A percentile compares a stretch with the other conserved stretches of the same genome.
Evolutionary conservation across 2,329 filamentous ascomycete genomes (phyloP).

Genomic region (Fusarium ramigenum): DNA sequence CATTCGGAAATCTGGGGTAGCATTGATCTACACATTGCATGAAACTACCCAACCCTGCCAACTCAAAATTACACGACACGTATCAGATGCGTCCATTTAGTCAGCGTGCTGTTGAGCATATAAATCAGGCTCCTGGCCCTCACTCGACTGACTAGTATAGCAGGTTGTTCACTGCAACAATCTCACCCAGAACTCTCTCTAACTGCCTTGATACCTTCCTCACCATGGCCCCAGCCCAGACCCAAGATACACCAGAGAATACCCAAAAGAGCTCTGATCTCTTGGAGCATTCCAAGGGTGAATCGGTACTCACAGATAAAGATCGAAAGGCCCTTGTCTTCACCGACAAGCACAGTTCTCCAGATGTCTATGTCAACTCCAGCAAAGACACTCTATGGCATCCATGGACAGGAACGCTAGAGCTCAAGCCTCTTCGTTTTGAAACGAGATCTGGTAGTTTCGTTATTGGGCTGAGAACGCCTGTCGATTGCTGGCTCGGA

Average conservation of each 20-base stretch:
- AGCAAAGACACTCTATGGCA: conserved; percentile 1
- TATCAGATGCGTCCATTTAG: not conserved
- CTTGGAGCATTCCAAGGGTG: not conserved
- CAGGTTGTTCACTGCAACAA: too few relatives aligned
- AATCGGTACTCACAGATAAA: not conserved
- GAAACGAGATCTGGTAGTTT: not conserved
- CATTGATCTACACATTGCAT: not conserved
- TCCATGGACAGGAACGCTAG: not conserved
- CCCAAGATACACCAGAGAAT: not conserved
- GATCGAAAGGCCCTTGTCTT: not conserved
- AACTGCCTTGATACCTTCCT: fast-evolving
- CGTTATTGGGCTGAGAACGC: not conserved
- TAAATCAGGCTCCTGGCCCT: not conserved
- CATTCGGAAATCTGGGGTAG: not conserved
- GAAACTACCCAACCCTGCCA: not conserved
- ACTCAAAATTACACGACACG: not conserved
- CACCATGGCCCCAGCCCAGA: not conserved
- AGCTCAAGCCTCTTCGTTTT: not conserved
- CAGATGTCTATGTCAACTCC: not conserved
- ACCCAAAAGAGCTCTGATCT: not conserved
- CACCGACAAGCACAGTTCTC: conserved; percentile 4
- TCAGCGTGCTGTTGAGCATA: not conserved
- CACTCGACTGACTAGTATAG: fast-evolving
- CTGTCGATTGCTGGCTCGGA: not conserved
- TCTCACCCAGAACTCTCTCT: fast-evolving